phyloP scores from a whole-genome alignment of 192 early-diverging fungal genomes.

The Radiomyces spectabilis region DNA sequence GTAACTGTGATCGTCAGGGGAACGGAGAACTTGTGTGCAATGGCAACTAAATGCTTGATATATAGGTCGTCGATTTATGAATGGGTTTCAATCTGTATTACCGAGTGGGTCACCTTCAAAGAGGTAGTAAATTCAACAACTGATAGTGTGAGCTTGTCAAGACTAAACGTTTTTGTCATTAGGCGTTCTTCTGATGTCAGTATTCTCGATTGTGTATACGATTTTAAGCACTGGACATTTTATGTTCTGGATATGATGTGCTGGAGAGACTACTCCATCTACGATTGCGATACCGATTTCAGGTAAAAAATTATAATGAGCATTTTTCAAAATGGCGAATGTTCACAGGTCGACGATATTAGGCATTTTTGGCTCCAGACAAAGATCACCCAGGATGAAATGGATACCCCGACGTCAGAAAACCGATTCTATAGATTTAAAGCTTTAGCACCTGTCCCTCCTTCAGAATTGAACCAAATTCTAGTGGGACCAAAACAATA shows the following conservation, averaged over 20 bases:
- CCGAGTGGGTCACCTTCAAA: constrained; percentile 42
- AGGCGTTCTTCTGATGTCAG: constrained; percentile 42
- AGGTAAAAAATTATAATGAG: constrained; percentile 10
- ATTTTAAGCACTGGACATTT: constrained; percentile 37
- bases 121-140: constrained; percentile 29
- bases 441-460: constrained; percentile 6
- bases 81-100: constrained; percentile 41
- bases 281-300: constrained; percentile 57
- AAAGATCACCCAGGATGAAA: constrained; percentile 34
- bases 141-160: too few relatives aligned
- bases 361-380: constrained; percentile 41
- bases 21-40: too few relatives aligned
- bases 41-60: too few relatives aligned
- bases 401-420: constrained; percentile 28
- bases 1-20: too few relatives aligned
- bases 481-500: background rate
- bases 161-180: too few relatives aligned
- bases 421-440: constrained; percentile 21
- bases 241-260: constrained; percentile 56
- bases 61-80: constrained; percentile 26
- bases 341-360: background rate
- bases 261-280: constrained; percentile 53
- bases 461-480: background rate
- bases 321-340: background rate
- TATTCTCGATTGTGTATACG: constrained; percentile 53